Base-by-base conservation (phyloP, 2,329 filamentous ascomycete genomes). In the Aspergillus sp. region DNA sequence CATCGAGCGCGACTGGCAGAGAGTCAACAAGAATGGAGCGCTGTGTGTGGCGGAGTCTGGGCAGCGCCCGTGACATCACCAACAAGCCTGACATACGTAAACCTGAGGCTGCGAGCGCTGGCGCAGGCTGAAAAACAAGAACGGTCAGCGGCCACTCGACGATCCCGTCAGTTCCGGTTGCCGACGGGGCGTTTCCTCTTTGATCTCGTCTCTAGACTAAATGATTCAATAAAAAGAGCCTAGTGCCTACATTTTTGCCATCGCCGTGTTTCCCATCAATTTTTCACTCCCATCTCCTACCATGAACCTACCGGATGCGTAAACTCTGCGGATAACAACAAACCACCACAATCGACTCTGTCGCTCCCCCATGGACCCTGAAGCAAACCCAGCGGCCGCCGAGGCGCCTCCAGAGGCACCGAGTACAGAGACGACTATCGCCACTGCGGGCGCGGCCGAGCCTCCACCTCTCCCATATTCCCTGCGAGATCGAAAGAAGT, bases 391-490 rank as follows among this genome's bases (percentile, higher is more conserved):
- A 42, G 53, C 61, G 41, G 57, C 61, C 34, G 57, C 61, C 50
- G 54, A 63, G 11, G 59, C 62, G 12, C 61, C 60, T 45, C 52
- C 61, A 51, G 54, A 63, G 11, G 58, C 62, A 12, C 61, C 60
- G 44, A 54, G 61, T 1, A 30, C 9, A 30, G 27, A 30, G 27
- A 30, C 27, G 27, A 8, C 8, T 30, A 30, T 9, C 42, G 54
- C 61, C 37, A 57, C 61, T 40, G 57, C 59, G 52, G 54, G 63
- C 15, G 57, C 64, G 12, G 60, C 58, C 13, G 71, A 70, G 51
- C 76, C 75, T 57, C 83, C 83, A 48, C 75, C 79, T 17, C 76
- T 86, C 39, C 81, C 84, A 22, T 86, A 86, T 72, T 80, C 80
- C 20, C 69, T 86, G 42, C 78, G 77, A 49, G 72, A 78, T 8